These are phyloP conservation scores for Thalassiosira allenii DNA, from an alignment of 352 stramenopile species.

Conservation along the genomic window DNA sequence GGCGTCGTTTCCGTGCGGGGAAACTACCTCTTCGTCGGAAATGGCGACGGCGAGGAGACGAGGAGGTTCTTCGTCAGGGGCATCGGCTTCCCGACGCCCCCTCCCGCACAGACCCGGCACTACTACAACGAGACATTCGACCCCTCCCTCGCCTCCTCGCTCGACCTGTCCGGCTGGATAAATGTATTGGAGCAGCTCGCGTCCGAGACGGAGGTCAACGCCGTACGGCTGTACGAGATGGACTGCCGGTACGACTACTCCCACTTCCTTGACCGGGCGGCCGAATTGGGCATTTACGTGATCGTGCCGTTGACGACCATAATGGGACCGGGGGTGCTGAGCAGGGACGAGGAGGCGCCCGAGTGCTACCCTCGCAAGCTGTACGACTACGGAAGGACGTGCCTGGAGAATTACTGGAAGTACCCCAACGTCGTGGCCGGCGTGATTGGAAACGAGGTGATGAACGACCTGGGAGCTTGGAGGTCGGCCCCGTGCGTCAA, in stretches of 20 bases:
- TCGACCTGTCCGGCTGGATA: too few species aligned
- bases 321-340: slow-evolving; percentile 42
- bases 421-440: slow-evolving; percentile 60
- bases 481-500: slow-evolving; percentile 52
- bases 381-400: slow-evolving; percentile 44
- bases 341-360: slow-evolving; percentile 31
- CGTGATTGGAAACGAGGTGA: slow-evolving; percentile 70
- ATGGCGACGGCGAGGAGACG: too few species aligned
- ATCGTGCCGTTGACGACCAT: slow-evolving; percentile 56
- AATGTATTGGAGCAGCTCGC: slow-evolving; percentile 57
- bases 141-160: too few species aligned
- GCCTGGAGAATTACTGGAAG: slow-evolving; percentile 33
- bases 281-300: slow-evolving; percentile 61
- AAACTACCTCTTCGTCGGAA: too few species aligned
- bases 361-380: slow-evolving; percentile 52
- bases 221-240: slow-evolving; percentile 61
- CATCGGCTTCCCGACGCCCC: slow-evolving; percentile 58
- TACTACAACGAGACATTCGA: too few species aligned
- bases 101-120: too few species aligned
- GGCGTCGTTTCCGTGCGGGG: too few species aligned
- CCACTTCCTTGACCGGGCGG: slow-evolving; percentile 47
- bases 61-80: slow-evolving; percentile 59
- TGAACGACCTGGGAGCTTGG: slow-evolving; percentile 52
- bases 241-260: slow-evolving; percentile 41
- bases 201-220: slow-evolving; percentile 36